Evolutionary conservation across 1,284 basidiomycete species (phyloP), one percentile per base, ranked within the genome.

Genomic region (Cerrena zonata): DNA sequence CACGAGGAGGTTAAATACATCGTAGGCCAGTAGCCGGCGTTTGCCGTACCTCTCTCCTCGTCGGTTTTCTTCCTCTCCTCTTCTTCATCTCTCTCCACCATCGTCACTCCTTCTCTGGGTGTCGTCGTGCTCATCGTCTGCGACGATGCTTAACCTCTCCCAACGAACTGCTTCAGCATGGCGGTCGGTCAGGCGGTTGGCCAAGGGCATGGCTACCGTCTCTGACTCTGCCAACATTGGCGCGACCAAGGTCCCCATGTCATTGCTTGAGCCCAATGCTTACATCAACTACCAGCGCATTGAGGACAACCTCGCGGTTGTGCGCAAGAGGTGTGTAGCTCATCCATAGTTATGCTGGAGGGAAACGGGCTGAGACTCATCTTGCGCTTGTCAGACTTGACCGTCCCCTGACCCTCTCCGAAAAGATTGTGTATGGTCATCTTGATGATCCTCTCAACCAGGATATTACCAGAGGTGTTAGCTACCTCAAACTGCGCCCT

Each of bases 381-480:
- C 54, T 34, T 36, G 22, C 4, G n/a, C n/a, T 25, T 25, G 5
- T 1, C 61, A 96, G 94, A 67, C 79, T 98, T 61, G 84, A 90
- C 66, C 90, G 93, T 41, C 94, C 95, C 41, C 75, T 99, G 70
- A 97, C 96, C 21, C 76, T 98, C 58, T 94, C 95, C 50, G 96
- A 99, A 76, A 99, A 99, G 84, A 90, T 98, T 65, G 79, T 99
- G 42, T 99, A 99, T 71, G 93, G 96, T 58, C 96, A 99, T 76
- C 81, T 99, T 62, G 93, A 96, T 71, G 89, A 98, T 71, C 86
- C 94, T 48, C 84, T 88, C 63, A 79, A 86, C 63, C 91, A 94
- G 71, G 92, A 95, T 62, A 91, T 97, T 63, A 73, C 73, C 56
- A 80, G 94, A 54, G 94, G 94, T 57, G 80, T 79, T 51, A 94